Evolutionary conservation across 176 grass and related monocot species (phyloP), one percentile per base, ranked within the genome.

Genomic region (Tillandsia leiboldiana): DNA sequence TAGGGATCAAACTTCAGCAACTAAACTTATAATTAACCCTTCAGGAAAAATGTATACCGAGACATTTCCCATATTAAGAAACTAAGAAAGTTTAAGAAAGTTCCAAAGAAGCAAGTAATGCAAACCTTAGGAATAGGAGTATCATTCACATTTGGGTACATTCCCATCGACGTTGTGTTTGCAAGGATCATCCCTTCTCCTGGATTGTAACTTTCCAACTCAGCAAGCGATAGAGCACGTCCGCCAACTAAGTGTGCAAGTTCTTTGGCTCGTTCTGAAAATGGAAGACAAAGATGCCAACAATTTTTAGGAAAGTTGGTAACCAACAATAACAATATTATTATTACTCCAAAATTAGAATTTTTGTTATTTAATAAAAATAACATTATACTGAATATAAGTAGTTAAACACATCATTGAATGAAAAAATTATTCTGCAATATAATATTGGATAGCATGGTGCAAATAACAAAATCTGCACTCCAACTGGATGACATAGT

Each of bases 101-200:
- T 14, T 51, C 73, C 1, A 24, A 49, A 73, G 67, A 59, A 71
- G 26, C 26, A 70, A 68, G 48, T 2, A 12, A 59, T 12, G 24
- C 73, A 47, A 68, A 99, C 94, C 94, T 99, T 99, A 50, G 82
- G 81, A 63, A 99, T 58, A 70, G 94, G 94, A 51, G 94, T 99
- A 70, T 99, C 84, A 62, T 90, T 84, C 62, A 93, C 72, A 82
- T 90, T 90, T 72, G 94, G 94, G 68, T 90, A 77, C 94, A 99
- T 99, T 79, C 89, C 94, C 27, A 99, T 90, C 50, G 94, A 91
- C 82, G 94, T 93, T 27, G 94, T 85, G 82, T 99, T 99, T 69
- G 89, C 94, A 83, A 99, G 94, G 90, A 99, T 87, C 89, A 99
- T 99, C 28, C 86, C 86, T 51, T 84, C 84, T 69, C 93, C 84